Evolutionary conservation across 306 rosid genomes (phyloP), one percentile per base, ranked within the genome.

Genomic region (Hippophae gyantsensis): DNA sequence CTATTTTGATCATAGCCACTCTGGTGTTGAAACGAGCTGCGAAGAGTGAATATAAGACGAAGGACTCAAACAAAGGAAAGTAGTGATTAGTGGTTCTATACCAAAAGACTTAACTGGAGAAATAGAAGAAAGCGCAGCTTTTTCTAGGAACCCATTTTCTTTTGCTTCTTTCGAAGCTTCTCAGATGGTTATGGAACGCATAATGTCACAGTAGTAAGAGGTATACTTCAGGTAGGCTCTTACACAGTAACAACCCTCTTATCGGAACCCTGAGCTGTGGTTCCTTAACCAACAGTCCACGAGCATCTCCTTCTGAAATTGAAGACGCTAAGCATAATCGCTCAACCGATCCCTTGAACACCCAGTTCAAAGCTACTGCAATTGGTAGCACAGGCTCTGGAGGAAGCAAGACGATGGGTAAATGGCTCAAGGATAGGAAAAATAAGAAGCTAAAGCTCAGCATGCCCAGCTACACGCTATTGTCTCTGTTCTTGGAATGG

Each of bases 161-260:
- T 87, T 85, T 43, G 94, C 97, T 14, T 85, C 84, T 14, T 79
- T 90, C 0, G 98, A 90, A 63, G 87, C 96, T 6, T 87, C 98
- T 0, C 96, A 75, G 71, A 82, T 87, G 86, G 86, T 90, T 10
- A 85, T 90, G 98, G 98, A 90, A 43, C 83, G 98, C 6, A 90
- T 90, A 40, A 78, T 90, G 86, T 87, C 95, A 3, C 96, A 90
- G 64, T 87, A 96, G 86, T 86, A 92, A 72, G 99, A 92, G 11
- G 84, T 79, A 96, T 56, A 92, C 96, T 12, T 92, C 98, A 48
- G 96, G 98, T 25, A 73, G 99, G 70, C 80, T 92, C 50, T 88
- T 94, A 5, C 94, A 92, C 47, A 92, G 99, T 58, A 88, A 97
- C 54, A 96, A 95, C 13, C 95, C 96, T 69, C 95, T 92, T n/a